These are phyloP conservation scores for Jacaranda mimosifolia DNA, from an alignment of 257 asterid species.

Conservation along the genomic window DNA sequence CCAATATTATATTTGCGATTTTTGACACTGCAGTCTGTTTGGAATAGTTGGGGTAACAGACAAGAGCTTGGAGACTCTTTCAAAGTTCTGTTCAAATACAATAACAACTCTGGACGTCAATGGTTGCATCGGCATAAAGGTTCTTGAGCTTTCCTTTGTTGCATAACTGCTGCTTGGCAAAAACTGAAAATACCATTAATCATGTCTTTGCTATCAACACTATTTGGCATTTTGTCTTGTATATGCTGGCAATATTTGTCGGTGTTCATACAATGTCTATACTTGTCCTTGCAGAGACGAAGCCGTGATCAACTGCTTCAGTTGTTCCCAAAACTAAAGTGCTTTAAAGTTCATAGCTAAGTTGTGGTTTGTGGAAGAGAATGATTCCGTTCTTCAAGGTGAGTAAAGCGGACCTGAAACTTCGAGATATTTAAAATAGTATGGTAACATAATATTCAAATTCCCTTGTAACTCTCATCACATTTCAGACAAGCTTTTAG, in stretches of 20 bases:
- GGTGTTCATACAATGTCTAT: neutral
- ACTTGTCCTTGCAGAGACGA: conserved; percentile 64
- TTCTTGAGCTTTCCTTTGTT: conserved; percentile 20
- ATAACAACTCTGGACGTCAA: conserved; percentile 91
- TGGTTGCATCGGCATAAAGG: conserved; percentile 92
- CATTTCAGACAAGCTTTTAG: neutral
- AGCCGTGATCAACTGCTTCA: conserved; percentile 72
- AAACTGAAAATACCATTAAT: neutral
- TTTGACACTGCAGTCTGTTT: conserved; percentile 73
- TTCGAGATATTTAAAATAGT: neutral
- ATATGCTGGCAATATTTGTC: neutral
- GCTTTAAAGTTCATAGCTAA: conserved; percentile 94
- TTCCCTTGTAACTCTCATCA: no score
- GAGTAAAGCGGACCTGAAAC: neutral
- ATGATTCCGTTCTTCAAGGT: conserved; percentile 19
- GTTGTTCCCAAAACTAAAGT: conserved; percentile 74
- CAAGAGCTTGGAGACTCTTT: conserved; percentile 79
- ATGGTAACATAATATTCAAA: no score
- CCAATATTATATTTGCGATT: neutral
- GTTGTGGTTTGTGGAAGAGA: neutral
- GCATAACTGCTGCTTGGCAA: neutral
- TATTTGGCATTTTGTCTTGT: neutral
- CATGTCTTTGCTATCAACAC: neutral
- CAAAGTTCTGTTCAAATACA: conserved; percentile 65
- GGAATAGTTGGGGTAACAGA: conserved; percentile 96